phyloP scores from a whole-genome alignment of 192 early-diverging fungal species.

The Coemansia umbellata region DNA sequence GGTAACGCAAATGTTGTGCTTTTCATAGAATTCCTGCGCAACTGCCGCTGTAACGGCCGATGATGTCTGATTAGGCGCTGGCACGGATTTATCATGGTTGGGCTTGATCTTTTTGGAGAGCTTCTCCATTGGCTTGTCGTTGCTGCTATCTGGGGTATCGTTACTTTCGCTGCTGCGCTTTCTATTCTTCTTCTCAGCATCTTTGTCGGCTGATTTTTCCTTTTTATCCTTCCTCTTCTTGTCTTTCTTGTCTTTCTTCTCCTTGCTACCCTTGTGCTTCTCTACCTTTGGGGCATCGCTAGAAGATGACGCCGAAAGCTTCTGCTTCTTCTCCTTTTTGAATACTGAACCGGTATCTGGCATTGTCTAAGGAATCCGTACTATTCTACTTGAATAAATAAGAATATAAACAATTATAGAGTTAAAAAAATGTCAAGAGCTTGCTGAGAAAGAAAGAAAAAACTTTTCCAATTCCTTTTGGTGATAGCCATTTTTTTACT shows the following conservation, averaged over 20 bases:
- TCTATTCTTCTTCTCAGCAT: conserved; percentile 25
- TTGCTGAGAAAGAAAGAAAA: conserved; percentile 18
- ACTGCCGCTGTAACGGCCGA: conserved; percentile 18
- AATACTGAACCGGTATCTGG: conserved; percentile 6
- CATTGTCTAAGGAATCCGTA: conserved; percentile 8
- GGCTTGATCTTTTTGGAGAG: conserved; percentile 40
- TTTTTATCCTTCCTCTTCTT: conserved; percentile 28
- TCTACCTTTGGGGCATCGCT: conserved; percentile 5
- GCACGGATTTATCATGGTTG: neutral
- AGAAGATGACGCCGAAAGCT: neutral
- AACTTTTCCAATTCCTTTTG: neutral
- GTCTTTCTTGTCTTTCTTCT: conserved; percentile 30
- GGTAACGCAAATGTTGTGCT: conserved; percentile 61
- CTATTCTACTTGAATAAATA: neutral
- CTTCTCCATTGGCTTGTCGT: neutral
- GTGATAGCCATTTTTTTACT: neutral
- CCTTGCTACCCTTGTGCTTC: conserved; percentile 26
- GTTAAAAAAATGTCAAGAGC: conserved; percentile 2
- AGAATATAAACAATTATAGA: neutral
- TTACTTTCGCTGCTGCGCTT: conserved; percentile 33
- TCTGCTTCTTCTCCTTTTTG: conserved; percentile 3
- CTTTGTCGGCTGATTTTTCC: no score
- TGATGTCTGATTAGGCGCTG: neutral
- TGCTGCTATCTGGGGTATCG: conserved; percentile 12
- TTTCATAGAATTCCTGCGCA: conserved; percentile 54